phyloP scores from a whole-genome alignment of 225 moss, liverwort and hornwort genomes.

The Pseudisothecium myosuroides region DNA sequence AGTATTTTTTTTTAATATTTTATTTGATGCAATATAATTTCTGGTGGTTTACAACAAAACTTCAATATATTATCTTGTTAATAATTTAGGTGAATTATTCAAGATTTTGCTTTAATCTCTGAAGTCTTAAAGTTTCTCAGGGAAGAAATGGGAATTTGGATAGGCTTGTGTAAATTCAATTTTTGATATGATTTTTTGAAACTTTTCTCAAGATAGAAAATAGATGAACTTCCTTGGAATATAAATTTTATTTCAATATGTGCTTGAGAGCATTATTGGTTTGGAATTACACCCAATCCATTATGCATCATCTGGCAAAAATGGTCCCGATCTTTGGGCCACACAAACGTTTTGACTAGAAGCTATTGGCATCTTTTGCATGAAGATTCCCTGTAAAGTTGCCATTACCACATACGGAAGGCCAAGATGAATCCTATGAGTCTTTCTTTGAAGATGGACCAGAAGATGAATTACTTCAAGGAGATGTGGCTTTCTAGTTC shows the following conservation, averaged over 20 bases:
- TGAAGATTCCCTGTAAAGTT: neutral
- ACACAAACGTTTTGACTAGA: no score
- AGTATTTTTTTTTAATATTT: neutral
- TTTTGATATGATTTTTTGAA: neutral
- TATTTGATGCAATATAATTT: neutral
- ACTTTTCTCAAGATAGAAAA: no score
- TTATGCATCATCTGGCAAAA: no score
- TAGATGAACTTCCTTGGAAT: no score
- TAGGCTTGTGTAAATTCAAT: neutral
- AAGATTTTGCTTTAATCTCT: neutral
- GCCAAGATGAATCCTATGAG: neutral
- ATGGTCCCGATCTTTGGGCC: no score
- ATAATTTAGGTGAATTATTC: neutral
- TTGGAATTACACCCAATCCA: no score
- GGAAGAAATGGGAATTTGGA: neutral
- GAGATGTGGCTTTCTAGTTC: neutral
- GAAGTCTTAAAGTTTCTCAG: accelerated
- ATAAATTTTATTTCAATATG: no score
- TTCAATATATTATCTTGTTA: neutral
- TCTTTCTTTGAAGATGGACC: neutral
- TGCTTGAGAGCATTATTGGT: no score
- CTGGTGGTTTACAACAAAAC: neutral
- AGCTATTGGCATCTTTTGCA: no score
- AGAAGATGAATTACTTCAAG: no score
- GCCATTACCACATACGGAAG: neutral